Evolutionary conservation across 106 monocot genomes (phyloP).

Genomic region (Amphibolis antarctica): DNA sequence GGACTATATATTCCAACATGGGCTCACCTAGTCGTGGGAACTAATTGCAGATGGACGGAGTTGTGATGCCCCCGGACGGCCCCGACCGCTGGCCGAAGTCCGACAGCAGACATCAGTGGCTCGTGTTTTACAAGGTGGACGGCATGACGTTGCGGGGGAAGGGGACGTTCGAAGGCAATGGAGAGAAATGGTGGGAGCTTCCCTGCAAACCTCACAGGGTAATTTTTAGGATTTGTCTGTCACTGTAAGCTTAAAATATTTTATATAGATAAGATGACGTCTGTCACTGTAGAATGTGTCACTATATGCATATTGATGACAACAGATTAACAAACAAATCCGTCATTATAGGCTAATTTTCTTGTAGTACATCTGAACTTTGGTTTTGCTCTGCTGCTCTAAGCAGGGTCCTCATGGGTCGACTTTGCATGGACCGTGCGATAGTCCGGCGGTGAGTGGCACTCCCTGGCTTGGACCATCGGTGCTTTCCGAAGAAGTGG

Average conservation of each 20-base stretch:
- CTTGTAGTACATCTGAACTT: neutral
- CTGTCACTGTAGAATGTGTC: too few species aligned
- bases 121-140: slow-evolving; percentile 64
- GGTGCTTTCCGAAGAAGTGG: neutral
- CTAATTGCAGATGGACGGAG: slow-evolving; percentile 65
- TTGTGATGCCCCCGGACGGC: slow-evolving; percentile 84
- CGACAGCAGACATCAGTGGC: slow-evolving; percentile 79
- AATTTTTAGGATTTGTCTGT: neutral
- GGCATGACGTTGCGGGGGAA: slow-evolving; percentile 58
- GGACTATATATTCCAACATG: too few species aligned
- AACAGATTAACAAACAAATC: neutral
- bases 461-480: neutral
- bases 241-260: too few species aligned
- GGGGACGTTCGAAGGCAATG: slow-evolving; percentile 86
- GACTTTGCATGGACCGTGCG: slow-evolving; percentile 81
- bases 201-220: slow-evolving; percentile 97
- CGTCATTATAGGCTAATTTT: too few species aligned
- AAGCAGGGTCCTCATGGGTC: slow-evolving; percentile 84
- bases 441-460: slow-evolving; percentile 71
- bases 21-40: too few species aligned
- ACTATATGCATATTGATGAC: too few species aligned
- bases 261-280: too few species aligned
- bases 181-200: slow-evolving; percentile 90
- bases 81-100: slow-evolving; percentile 75
- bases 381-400: neutral